These are phyloP conservation scores for Xylaria sp. DNA, from an alignment of 2,329 filamentous ascomycete species.

Conservation along the genomic window DNA sequence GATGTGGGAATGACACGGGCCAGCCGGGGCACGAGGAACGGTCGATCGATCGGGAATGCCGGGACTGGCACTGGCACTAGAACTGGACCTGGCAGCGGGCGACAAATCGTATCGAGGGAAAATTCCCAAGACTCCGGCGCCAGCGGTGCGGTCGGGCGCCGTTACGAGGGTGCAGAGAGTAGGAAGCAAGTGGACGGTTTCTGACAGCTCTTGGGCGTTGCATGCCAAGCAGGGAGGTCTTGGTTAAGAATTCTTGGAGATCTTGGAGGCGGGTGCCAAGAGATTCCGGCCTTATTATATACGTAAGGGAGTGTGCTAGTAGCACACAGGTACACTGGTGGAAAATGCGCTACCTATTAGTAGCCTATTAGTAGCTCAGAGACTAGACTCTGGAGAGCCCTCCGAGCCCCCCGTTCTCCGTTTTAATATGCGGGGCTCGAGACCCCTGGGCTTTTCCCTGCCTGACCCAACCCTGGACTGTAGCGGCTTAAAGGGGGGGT, in stretches of 20 bases:
- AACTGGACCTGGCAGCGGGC: neutral
- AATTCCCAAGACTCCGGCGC: slow-evolving; percentile 32
- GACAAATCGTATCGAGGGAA: slow-evolving; percentile 30
- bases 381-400: slow-evolving; percentile 19
- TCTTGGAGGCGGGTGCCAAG: slow-evolving; percentile 46
- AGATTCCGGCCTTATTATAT: slow-evolving; percentile 42
- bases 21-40: slow-evolving; percentile 29
- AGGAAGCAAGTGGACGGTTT: slow-evolving; percentile 37
- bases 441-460: slow-evolving; percentile 14
- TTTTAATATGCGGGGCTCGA: slow-evolving; percentile 28
- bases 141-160: slow-evolving; percentile 36
- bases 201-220: slow-evolving; percentile 48
- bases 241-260: slow-evolving; percentile 42
- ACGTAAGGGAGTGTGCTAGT: neutral
- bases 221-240: slow-evolving; percentile 49
- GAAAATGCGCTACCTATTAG: slow-evolving; percentile 7
- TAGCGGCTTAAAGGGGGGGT: neutral
- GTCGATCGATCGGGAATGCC: slow-evolving; percentile 12
- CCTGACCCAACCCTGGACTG: neutral
- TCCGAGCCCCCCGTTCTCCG: slow-evolving; percentile 15
- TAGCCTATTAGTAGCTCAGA: slow-evolving; percentile 8
- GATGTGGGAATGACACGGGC: slow-evolving; percentile 19
- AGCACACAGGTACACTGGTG: neutral
- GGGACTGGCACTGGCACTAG: neutral
- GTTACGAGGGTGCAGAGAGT: slow-evolving; percentile 29